phyloP scores from a whole-genome alignment of 352 stramenopile genomes.

The Achlya hypogyna region DNA sequence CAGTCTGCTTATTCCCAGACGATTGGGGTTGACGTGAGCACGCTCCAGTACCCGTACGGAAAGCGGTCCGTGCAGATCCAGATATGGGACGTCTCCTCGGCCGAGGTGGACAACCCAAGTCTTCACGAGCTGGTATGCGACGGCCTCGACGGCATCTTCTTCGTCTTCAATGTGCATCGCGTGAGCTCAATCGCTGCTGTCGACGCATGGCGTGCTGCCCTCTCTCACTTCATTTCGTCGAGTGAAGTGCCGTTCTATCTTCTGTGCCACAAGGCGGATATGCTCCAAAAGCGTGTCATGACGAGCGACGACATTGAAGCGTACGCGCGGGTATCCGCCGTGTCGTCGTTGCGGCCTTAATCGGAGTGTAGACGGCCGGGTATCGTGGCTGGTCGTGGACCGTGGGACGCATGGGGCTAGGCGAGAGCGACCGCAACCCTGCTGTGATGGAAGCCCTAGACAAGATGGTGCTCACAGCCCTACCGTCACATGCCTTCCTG shows the following conservation, averaged over 20 bases:
- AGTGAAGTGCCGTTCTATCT: conserved; percentile 73
- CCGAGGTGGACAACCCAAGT: conserved; percentile 42
- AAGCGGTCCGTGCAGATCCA: conserved; percentile 45
- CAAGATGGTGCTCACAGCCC: conserved; percentile 73
- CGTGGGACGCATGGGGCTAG: conserved; percentile 58
- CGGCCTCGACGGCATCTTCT: conserved; percentile 75
- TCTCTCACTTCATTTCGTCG: conserved; percentile 64
- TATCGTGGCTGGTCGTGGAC: conserved; percentile 84
- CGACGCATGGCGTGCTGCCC: conserved; percentile 70
- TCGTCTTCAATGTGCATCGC: conserved; percentile 82
- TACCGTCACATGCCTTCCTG: too few species aligned
- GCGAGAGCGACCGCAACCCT: conserved; percentile 74
- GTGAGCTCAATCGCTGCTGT: conserved; percentile 78
- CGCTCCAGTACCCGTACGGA: conserved; percentile 34
- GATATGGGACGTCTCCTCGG: conserved; percentile 70
- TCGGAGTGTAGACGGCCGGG: conserved; percentile 32
- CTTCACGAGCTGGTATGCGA: conserved; percentile 50
- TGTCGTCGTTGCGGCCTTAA: not conserved
- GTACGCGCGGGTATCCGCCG: conserved; percentile 39
- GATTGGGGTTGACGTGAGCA: conserved; percentile 66
- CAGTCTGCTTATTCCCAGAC: conserved; percentile 58
- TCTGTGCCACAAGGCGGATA: conserved; percentile 72
- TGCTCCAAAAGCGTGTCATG: conserved; percentile 81
- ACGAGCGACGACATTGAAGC: conserved; percentile 76
- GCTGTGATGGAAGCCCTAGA: conserved; percentile 63